A percentile compares a stretch with the other conserved stretches of the same genome.
Evolutionary conservation across 1,139 yeast genomes (phyloP).

Genomic region (Yamadazyma atmosphaerica): DNA sequence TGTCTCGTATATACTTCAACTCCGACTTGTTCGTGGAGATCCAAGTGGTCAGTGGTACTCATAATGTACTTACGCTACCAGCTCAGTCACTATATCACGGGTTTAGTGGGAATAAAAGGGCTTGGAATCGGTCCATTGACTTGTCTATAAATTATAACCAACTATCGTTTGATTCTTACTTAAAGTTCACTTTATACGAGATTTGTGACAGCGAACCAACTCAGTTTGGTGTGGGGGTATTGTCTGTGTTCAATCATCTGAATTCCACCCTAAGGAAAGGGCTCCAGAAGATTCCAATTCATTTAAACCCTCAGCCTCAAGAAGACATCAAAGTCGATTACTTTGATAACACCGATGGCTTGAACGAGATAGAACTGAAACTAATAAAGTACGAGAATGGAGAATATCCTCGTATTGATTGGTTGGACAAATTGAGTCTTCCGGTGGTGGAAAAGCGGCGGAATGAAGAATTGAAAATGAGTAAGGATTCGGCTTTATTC

Average conservation of each 20-base stretch:
- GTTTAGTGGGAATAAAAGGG: slow-evolving; percentile 46
- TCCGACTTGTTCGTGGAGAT: slow-evolving; percentile 67
- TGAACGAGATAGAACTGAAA: slow-evolving; percentile 48
- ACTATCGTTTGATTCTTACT: slow-evolving; percentile 58
- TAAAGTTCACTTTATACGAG: slow-evolving; percentile 69
- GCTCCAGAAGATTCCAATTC: slow-evolving; percentile 36
- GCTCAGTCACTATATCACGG: slow-evolving; percentile 65
- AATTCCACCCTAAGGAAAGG: slow-evolving; percentile 37
- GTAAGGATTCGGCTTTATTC: slow-evolving; percentile 28
- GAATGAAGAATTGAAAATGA: slow-evolving; percentile 41
- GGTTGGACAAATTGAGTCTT: slow-evolving; percentile 76
- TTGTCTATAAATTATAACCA: slow-evolving; percentile 74
- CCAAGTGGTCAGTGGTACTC: slow-evolving; percentile 54
- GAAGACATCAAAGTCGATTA: slow-evolving; percentile 20
- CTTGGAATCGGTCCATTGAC: slow-evolving; percentile 60
- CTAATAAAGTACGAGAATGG: slow-evolving; percentile 70
- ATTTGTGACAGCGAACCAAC: slow-evolving; percentile 51
- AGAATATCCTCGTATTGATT: slow-evolving; percentile 57
- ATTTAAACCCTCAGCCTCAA: slow-evolving; percentile 4
- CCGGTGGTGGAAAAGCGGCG: slow-evolving; percentile 34
- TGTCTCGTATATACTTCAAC: slow-evolving; percentile 49
- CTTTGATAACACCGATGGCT: slow-evolving; percentile 21
- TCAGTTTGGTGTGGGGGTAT: slow-evolving; percentile 59
- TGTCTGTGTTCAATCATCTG: slow-evolving; percentile 55
- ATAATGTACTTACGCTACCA: slow-evolving; percentile 66